These are phyloP conservation scores for Diaporthe nobilis DNA, from an alignment of 2,329 filamentous ascomycete genomes.

Conservation along the genomic window DNA sequence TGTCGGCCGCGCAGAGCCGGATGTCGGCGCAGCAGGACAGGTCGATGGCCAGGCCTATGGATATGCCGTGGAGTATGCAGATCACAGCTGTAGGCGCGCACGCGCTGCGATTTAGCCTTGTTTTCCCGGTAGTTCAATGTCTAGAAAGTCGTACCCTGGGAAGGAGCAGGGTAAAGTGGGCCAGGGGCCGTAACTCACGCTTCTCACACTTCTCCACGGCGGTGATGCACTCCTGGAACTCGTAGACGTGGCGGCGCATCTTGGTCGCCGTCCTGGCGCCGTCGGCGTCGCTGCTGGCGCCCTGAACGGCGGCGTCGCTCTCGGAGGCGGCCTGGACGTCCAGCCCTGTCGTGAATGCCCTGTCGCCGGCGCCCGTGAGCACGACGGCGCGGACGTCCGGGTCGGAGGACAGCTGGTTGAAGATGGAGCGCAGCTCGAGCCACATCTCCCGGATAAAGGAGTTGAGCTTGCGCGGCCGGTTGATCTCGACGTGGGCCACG, in stretches of 20 bases:
- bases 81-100: slow-evolving; percentile 76
- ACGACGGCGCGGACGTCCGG: slow-evolving; percentile 82
- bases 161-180: too few relatives aligned
- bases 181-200: slow-evolving; percentile 63
- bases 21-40: slow-evolving; percentile 79
- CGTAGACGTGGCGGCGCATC: slow-evolving; percentile 77
- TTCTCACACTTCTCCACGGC: slow-evolving; percentile 91
- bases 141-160: background rate
- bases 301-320: slow-evolving; percentile 58
- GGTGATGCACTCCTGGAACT: slow-evolving; percentile 85
- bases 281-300: slow-evolving; percentile 60
- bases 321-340: slow-evolving; percentile 81
- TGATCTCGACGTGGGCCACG: slow-evolving; percentile 94
- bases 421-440: slow-evolving; percentile 82
- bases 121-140: background rate
- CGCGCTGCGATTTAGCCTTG: background rate
- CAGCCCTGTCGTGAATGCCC: slow-evolving; percentile 88
- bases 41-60: slow-evolving; percentile 84
- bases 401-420: slow-evolving; percentile 79
- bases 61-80: slow-evolving; percentile 82
- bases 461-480: slow-evolving; percentile 88
- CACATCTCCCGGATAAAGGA: slow-evolving; percentile 90
- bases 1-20: slow-evolving; percentile 72
- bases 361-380: slow-evolving; percentile 84
- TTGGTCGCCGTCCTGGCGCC: slow-evolving; percentile 73